Evolutionary conservation across 805 yeast genomes (phyloP).

Genomic region (Vanderwaltozyma polyspora): DNA sequence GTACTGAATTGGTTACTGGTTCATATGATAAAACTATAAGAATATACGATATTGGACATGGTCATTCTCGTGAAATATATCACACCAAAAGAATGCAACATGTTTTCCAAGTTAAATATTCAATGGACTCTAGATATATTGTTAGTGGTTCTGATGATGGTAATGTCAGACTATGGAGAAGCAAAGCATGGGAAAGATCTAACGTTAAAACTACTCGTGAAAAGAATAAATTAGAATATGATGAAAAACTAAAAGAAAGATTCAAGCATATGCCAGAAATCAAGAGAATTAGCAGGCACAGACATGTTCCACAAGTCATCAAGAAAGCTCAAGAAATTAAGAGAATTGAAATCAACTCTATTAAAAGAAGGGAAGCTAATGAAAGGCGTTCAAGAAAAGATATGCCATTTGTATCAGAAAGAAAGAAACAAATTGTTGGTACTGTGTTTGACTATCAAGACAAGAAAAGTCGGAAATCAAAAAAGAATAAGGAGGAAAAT

Average conservation of each 20-base stretch:
- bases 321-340: conserved; percentile 87
- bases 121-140: conserved; percentile 83
- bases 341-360: conserved; percentile 54
- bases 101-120: conserved; percentile 68
- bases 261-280: conserved; percentile 96
- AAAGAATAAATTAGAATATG: conserved; percentile 78
- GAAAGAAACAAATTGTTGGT: conserved; percentile 80
- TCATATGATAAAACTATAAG: conserved; percentile 91
- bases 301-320: conserved; percentile 80
- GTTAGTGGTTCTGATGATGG: conserved; percentile 93
- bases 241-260: conserved; percentile 81
- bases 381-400: conserved; percentile 66
- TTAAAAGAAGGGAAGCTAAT: conserved; percentile 75
- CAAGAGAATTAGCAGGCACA: conserved; percentile 76
- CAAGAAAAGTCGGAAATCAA: conserved; percentile 8
- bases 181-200: conserved; percentile 75
- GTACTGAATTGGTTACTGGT: conserved; percentile 90
- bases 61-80: conserved; percentile 90
- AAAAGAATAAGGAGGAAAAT: conserved; percentile 3
- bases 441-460: conserved; percentile 52
- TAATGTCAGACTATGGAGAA: conserved; percentile 87
- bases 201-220: conserved; percentile 71
- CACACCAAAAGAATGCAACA: conserved; percentile 98
- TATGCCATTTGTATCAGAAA: conserved; percentile 53
- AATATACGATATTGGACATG: conserved; percentile 61